phyloP scores from a whole-genome alignment of 2,329 filamentous ascomycete genomes.

The Arthrobotrys pseudoclavata region DNA sequence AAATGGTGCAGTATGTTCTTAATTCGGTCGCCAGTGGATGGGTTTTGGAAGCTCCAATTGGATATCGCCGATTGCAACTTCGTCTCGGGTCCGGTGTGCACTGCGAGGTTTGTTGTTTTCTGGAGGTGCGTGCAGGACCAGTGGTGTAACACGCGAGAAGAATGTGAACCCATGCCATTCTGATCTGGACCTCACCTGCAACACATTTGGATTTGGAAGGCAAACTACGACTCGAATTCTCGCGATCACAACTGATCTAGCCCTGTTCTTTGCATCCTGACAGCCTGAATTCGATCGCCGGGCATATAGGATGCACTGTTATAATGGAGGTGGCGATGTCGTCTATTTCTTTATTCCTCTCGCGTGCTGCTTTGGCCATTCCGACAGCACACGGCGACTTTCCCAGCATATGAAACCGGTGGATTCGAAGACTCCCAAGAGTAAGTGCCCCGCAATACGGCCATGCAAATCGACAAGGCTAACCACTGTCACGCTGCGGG shows the following conservation, averaged over 20 bases:
- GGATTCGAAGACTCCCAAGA: conserved; percentile 17
- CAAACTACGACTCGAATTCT: conserved; percentile 5
- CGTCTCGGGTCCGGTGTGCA: no score
- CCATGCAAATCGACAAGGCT: conserved; percentile 26
- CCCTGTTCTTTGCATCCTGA: not conserved
- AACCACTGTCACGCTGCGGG: conserved; percentile 26
- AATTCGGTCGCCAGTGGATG: not conserved
- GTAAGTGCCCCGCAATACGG: conserved; percentile 31
- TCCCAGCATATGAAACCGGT: conserved; percentile 24
- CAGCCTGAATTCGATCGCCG: conserved; percentile 28
- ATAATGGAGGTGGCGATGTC: conserved; percentile 21
- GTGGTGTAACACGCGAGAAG: conserved; percentile 25
- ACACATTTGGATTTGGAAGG: conserved; percentile 23
- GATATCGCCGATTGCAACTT: conserved; percentile 7
- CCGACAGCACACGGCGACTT: conserved; percentile 31
- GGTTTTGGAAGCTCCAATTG: not conserved
- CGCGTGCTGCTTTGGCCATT: conserved; percentile 23
- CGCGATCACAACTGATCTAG: conserved; percentile 22
- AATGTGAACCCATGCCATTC: conserved; percentile 22
- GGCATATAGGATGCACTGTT: conserved; percentile 16
- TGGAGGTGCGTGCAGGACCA: not conserved
- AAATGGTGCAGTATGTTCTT: not conserved
- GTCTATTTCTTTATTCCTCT: conserved; percentile 9
- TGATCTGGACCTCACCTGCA: conserved; percentile 32
- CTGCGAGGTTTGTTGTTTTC: conserved; percentile 28